These are phyloP conservation scores for Chytriomyces confervae DNA, from an alignment of 192 early-diverging fungal species.

Conservation along the genomic window DNA sequence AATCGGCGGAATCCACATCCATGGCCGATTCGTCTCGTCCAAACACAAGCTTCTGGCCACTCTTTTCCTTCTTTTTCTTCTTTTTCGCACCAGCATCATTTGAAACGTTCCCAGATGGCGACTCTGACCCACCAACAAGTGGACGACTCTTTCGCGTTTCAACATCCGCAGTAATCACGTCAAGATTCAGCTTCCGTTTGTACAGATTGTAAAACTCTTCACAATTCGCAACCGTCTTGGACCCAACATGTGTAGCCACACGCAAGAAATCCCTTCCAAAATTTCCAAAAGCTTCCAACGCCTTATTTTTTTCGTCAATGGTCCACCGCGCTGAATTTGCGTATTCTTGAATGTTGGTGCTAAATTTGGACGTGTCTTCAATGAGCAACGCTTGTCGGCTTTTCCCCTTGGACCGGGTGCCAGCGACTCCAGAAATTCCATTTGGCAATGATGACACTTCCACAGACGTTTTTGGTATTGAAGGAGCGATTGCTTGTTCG, in stretches of 20 bases:
- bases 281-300: conserved; percentile 67
- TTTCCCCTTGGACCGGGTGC: neutral
- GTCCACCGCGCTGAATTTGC: conserved; percentile 52
- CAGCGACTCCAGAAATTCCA: conserved; percentile 3
- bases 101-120: neutral
- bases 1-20: neutral
- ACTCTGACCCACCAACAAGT: conserved; percentile 6
- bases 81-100: conserved; percentile 6
- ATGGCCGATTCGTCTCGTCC: neutral
- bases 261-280: conserved; percentile 74
- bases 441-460: conserved; percentile 1
- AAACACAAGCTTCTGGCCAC: neutral
- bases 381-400: conserved; percentile 16
- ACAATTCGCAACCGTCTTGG: conserved; percentile 81
- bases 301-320: conserved; percentile 64
- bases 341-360: neutral
- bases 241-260: conserved; percentile 72
- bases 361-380: conserved; percentile 34
- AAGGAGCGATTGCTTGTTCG: neutral
- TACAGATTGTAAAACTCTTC: conserved; percentile 79
- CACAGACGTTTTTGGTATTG: neutral
- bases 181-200: conserved; percentile 60
- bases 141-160: conserved; percentile 11
- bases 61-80: conserved; percentile 23
- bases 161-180: conserved; percentile 12